A percentile compares a stretch with the other conserved stretches of the same genome.
Conservation (phyloP, 2,329 filamentous ascomycete species). For the Penicillium crustosum region DNA sequence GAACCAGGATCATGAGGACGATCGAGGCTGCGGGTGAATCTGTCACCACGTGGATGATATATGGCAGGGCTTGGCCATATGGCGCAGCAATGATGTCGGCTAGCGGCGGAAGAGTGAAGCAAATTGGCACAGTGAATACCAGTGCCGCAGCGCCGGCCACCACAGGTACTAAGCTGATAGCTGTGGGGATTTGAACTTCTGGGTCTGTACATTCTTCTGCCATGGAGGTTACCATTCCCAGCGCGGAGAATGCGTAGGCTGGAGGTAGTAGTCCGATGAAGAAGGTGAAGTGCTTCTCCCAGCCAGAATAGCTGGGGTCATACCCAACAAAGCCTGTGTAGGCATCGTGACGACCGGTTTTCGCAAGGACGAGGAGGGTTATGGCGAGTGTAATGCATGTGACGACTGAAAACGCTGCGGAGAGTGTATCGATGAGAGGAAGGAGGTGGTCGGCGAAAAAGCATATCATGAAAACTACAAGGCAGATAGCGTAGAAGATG, state of each 20-base stretch:
- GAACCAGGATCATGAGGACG: constrained; percentile 39
- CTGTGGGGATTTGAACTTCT: constrained; percentile 52
- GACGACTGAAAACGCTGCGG: constrained; percentile 47
- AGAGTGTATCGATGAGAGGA: constrained; percentile 58
- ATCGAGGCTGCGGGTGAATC: no score
- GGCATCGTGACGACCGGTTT: constrained; percentile 50
- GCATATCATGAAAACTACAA: constrained; percentile 65
- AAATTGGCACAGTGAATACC: constrained; percentile 50
- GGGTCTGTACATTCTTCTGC: constrained; percentile 59
- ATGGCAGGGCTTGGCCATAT: no score
- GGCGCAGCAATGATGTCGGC: no score
- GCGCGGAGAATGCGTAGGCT: constrained; percentile 59
- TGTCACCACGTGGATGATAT: no score
- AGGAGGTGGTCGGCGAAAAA: constrained; percentile 66
- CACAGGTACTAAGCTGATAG: constrained; percentile 51
- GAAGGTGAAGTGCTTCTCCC: constrained; percentile 58
- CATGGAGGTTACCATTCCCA: constrained; percentile 64
- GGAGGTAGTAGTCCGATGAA: constrained; percentile 62
- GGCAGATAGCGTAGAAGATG: constrained; percentile 69
- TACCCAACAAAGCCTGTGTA: background rate
- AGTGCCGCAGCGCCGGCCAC: constrained; percentile 52
- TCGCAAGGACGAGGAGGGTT: constrained; percentile 57
- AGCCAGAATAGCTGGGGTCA: constrained; percentile 49
- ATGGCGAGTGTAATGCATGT: constrained; percentile 58
- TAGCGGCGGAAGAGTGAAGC: no score